These are phyloP conservation scores for Fusarium nygamai DNA, from an alignment of 2,329 filamentous ascomycete species.

Conservation along the genomic window DNA sequence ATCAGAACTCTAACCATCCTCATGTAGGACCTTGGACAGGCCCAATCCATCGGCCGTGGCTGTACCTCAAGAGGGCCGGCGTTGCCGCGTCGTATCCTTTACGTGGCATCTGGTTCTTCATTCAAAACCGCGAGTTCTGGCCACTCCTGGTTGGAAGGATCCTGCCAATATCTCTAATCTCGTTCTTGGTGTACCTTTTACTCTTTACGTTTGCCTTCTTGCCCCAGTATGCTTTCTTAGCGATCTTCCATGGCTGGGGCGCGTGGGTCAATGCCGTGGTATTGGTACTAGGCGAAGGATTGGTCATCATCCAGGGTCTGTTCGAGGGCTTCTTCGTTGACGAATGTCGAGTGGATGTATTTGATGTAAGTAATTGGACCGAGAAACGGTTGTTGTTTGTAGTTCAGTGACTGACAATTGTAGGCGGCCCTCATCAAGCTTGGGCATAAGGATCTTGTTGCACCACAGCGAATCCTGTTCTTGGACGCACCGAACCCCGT, in stretches of 20 bases:
- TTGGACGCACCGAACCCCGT: slow-evolving; percentile 76
- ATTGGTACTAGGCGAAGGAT: slow-evolving; percentile 83
- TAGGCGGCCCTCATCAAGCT: slow-evolving; percentile 79
- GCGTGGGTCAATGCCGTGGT: slow-evolving; percentile 93
- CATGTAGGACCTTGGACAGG: slow-evolving; percentile 31
- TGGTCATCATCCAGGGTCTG: slow-evolving; percentile 74
- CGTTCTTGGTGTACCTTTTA: slow-evolving; percentile 81
- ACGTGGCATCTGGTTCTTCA: slow-evolving; percentile 85
- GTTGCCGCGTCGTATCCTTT: slow-evolving; percentile 65
- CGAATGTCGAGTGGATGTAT: slow-evolving; percentile 81
- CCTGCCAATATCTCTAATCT: slow-evolving; percentile 83
- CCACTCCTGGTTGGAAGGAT: slow-evolving; percentile 82
- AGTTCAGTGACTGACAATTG: slow-evolving; percentile 4
- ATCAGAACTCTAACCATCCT: slow-evolving; percentile 16
- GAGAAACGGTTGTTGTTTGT: neutral
- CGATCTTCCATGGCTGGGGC: slow-evolving; percentile 85
- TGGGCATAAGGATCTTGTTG: slow-evolving; percentile 74
- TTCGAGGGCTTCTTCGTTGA: slow-evolving; percentile 87
- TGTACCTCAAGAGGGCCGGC: slow-evolving; percentile 56
- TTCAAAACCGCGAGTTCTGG: slow-evolving; percentile 80
- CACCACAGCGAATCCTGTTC: slow-evolving; percentile 71
- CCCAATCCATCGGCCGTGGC: slow-evolving; percentile 49
- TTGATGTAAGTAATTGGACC: slow-evolving; percentile 70
- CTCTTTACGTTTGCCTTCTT: slow-evolving; percentile 90
- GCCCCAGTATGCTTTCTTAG: slow-evolving; percentile 88